Evolutionary conservation across 352 stramenopile genomes (phyloP), one percentile per base, ranked within the genome.

Genomic region (Globisporangium heterothallicum): DNA sequence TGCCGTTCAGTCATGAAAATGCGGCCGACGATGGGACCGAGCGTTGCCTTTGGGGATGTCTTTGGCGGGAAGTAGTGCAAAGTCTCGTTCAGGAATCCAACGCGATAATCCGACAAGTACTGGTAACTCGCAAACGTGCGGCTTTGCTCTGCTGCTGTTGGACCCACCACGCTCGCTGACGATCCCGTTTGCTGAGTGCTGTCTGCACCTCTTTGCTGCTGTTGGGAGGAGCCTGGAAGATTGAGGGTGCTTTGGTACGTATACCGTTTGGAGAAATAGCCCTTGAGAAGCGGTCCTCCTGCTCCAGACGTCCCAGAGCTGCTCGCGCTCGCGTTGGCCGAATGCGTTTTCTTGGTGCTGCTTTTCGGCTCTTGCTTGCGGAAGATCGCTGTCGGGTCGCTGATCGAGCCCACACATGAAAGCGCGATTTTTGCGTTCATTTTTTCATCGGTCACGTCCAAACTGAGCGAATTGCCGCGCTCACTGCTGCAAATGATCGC

Each of bases 241-340:
- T 36, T 49, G 19, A 60, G 16, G 12, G 59, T 51, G 35, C 64
- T 86, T 7, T 66, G 46, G 42, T 87, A 89, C 6, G 72, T 77
- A 57, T 85, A 92, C 9, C 81, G 66, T 35, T 88, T 89, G 10
- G 81, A 89, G 41, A 92, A 87, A 42, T 78, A 54, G 0, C 79
- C 79, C 50, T 77, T 86, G 7, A 73, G 38, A 18, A 45, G 25
- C 10, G 26, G 27, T 10, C 9, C 26, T 9, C 19, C 16, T 7
- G 43, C 27, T 16, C 9, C n/a, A 38, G 47, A 12, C 1, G 29
- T 56, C 18, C n/a, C n/a, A n/a, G n/a, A n/a, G n/a, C n/a, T n/a
- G n/a, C n/a, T n/a, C n/a, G n/a, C n/a, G n/a, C n/a, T n/a, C n/a
- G n/a, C n/a, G n/a, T n/a, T n/a, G n/a, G n/a, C n/a, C n/a, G n/a